Evolutionary conservation across 2,329 filamentous ascomycete genomes (phyloP).

Genomic region (Ophiostoma quercus): DNA sequence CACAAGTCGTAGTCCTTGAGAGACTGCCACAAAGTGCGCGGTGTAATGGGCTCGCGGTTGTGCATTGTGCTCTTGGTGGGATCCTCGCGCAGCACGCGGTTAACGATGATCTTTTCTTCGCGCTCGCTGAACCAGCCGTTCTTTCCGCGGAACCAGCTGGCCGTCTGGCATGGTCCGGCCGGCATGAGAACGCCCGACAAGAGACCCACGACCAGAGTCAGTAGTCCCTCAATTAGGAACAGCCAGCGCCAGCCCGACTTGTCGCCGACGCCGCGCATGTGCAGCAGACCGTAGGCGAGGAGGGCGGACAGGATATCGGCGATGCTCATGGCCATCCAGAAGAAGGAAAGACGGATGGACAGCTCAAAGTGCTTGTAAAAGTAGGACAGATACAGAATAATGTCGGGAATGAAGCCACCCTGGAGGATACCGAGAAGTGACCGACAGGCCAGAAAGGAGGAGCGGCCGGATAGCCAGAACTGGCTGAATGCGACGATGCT

Average conservation of each 20-base stretch:
- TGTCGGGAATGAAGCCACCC: slow-evolving; percentile 35
- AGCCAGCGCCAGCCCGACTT: slow-evolving; percentile 45
- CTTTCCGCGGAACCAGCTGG: slow-evolving; percentile 48
- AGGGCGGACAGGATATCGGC: slow-evolving; percentile 40
- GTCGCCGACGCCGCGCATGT: slow-evolving; percentile 37
- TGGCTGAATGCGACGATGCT: slow-evolving; percentile 43
- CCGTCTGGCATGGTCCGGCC: slow-evolving; percentile 46
- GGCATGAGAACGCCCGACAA: slow-evolving; percentile 53
- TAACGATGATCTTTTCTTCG: slow-evolving; percentile 58
- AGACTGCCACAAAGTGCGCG: slow-evolving; percentile 46
- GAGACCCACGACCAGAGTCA: slow-evolving; percentile 47
- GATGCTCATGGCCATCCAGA: slow-evolving; percentile 40
- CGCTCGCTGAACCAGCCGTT: slow-evolving; percentile 56
- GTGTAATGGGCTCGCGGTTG: slow-evolving; percentile 53
- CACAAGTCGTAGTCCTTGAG: slow-evolving; percentile 38
- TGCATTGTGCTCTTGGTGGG: slow-evolving; percentile 57
- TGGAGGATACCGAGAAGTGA: background rate
- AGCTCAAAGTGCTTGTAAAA: slow-evolving; percentile 42
- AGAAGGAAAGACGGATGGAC: slow-evolving; percentile 38
- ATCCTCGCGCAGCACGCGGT: slow-evolving; percentile 54
- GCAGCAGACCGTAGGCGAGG: slow-evolving; percentile 39
- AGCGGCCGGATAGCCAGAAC: background rate
- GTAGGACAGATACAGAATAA: slow-evolving; percentile 42
- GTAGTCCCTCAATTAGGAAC: slow-evolving; percentile 50
- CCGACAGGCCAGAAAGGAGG: background rate